Evolutionary conservation across 2,329 filamentous ascomycete genomes (phyloP), one percentile per base, ranked within the genome.

Genomic region (Pestalotiopsis sp.): DNA sequence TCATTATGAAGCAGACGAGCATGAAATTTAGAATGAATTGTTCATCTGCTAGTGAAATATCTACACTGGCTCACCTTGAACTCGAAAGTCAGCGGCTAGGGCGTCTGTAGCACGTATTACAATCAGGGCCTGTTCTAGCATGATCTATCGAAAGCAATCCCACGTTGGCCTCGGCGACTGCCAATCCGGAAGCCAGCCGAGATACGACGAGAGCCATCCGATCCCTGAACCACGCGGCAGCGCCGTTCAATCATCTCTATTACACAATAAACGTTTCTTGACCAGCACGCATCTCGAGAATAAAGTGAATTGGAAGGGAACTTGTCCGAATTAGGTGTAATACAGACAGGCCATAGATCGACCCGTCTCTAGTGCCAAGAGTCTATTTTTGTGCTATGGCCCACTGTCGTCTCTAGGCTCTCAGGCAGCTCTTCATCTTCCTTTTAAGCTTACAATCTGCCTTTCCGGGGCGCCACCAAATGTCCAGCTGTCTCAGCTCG

Each of bases 341-440:
- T 31, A 31, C 31, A 31, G 31, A 31, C 6, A 31, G 31, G 25
- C 23, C 27, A 59, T 27, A 59, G 57, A 13, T 59, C 4, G 7
- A 36, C 31, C 27, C 27, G 12, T 36, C 4, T 13, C 31, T 27
- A 12, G 27, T 36, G 59, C 59, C 31, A 39, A 61, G n/a, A 12
- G n/a, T 61, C 59, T 61, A 61, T 61, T 61, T 39, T 61, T 59
- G 57, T 59, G 57, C 59, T 39, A 38, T 61, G 31, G 31, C 31
- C 59, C 9, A 61, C 45, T 61, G 7, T 25, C 11, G 59, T 61
- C 59, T 31, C 31, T 31, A 31, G 31, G 31, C 31, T 31, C 31
- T 61, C 59, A 61, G 59, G 59, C 59, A 39, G 27, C n/a, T n/a
- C 59, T 9, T 9, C 9, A n/a, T 36, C 59, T 27, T 36, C 31